Evolutionary conservation across 2,329 filamentous ascomycete species (phyloP), one percentile per base, ranked within the genome.

Genomic region (Botryotinia calthae): DNA sequence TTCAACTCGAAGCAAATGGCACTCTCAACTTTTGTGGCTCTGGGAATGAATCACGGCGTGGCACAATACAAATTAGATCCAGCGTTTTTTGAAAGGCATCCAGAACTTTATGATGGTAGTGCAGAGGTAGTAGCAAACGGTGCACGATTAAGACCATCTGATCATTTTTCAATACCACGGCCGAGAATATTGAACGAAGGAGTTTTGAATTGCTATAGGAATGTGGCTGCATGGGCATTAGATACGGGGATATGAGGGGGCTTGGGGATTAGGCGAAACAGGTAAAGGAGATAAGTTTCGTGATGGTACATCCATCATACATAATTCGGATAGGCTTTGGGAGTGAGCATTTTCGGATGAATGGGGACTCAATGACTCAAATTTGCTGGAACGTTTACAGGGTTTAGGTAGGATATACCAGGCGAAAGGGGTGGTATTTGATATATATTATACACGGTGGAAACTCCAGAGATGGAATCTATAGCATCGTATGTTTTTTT

Each of bases 71-170:
- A 72, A n/a, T 22, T 72, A 22, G 70, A 59, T 59, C 31, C 70
- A 4, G 28, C 12, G 4, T 72, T 72, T 44, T 72, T 72, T 44
- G 51, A 67, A 37, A 42, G 62, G 6, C 62, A 72, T 67, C 70
- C 70, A n/a, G 70, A 72, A 67, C 62, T 72, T 25, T 67, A 67
- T 61, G 62, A 72, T 61, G n/a, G 22, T n/a, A 46, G n/a, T 28
- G 25, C 48, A 20, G 48, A n/a, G 6, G 34, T 72, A 28, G 22
- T 67, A 37, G 70, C 70, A 22, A 72, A 16, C 48, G 70, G 70
- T 31, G 51, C n/a, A 12, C 70, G 40, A 34, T 14, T 67, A 42
- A 48, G 71, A 56, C 62, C 67, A 67, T n/a, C 65, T 7, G 34
- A 40, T 22, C 34, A 40, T 4, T 67, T 10, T 42, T 1, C 16